These are phyloP conservation scores for Cryomyces antarcticus DNA, from an alignment of 495 filamentous ascomycete species.

Conservation along the genomic window DNA sequence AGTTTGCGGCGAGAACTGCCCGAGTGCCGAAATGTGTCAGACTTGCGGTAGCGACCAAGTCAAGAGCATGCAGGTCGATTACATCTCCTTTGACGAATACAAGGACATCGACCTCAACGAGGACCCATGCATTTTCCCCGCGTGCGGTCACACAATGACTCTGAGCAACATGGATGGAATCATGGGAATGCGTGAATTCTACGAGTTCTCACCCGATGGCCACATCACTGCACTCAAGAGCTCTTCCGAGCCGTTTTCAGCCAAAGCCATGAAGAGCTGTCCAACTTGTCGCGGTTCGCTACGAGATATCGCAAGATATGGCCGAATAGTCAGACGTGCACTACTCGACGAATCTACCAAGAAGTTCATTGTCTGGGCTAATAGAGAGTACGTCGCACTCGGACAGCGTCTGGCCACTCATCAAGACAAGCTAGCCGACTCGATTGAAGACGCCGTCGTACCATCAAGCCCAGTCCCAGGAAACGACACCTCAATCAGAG, in stretches of 20 bases:
- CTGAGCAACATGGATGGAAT: conserved; percentile 40
- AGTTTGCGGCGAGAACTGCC: conserved; percentile 47
- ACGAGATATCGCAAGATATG: conserved; percentile 42
- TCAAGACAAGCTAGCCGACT: conserved; percentile 14
- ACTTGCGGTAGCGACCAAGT: conserved; percentile 25
- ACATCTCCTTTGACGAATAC: conserved; percentile 28
- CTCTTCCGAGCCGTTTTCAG: conserved; percentile 30
- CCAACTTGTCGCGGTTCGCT: conserved; percentile 43
- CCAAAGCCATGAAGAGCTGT: conserved; percentile 34
- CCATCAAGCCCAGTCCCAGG: background rate
- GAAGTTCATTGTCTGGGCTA: conserved; percentile 36
- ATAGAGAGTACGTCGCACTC: conserved; percentile 28
- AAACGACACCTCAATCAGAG: conserved; percentile 7
- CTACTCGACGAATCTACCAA: conserved; percentile 47
- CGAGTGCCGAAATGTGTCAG: conserved; percentile 34
- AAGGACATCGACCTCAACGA: conserved; percentile 34
- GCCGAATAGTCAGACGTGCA: conserved; percentile 41
- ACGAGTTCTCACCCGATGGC: conserved; percentile 27
- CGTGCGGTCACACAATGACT: conserved; percentile 47
- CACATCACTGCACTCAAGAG: conserved; percentile 23
- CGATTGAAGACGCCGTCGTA: background rate
- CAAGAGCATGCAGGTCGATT: conserved; percentile 30
- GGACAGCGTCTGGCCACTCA: conserved; percentile 19
- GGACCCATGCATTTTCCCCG: conserved; percentile 39
- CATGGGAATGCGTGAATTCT: conserved; percentile 41